Conservation (phyloP, 2,329 filamentous ascomycete genomes). For the Chrysosporium keratinophilum region DNA sequence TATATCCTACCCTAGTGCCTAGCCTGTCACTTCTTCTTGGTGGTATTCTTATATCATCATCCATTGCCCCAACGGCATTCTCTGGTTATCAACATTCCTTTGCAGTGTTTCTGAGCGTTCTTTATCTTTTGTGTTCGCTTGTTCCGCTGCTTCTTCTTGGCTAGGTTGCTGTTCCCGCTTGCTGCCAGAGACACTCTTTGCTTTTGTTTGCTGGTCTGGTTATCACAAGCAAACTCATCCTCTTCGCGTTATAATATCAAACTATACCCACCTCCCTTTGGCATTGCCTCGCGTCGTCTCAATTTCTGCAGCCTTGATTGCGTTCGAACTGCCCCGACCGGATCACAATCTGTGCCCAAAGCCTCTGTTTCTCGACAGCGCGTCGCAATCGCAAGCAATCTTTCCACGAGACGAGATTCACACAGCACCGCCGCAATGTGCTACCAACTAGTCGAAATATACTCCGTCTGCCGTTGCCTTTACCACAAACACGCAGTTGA, state of each 20-base stretch:
- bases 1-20: not conserved
- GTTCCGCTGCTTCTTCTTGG: not conserved
- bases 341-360: not conserved
- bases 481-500: slow-evolving; percentile 84
- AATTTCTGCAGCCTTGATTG: not conserved
- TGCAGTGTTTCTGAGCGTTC: slow-evolving; percentile 4
- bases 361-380: not conserved
- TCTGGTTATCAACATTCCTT: not conserved
- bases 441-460: slow-evolving; percentile 74
- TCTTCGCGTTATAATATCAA: slow-evolving; percentile 8
- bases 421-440: slow-evolving; percentile 53
- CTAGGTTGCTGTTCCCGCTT: not conserved
- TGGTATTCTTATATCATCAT: not conserved
- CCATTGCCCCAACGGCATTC: slow-evolving; percentile 1
- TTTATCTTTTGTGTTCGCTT: slow-evolving; percentile 1
- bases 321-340: not conserved
- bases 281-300: not conserved
- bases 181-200: not conserved
- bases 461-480: slow-evolving; percentile 74
- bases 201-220: slow-evolving; percentile 10
- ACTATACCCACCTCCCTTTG: not conserved
- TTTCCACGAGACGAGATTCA: not conserved
- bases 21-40: not conserved
- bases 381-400: not conserved
- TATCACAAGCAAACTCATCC: slow-evolving; percentile 12